phyloP scores from a whole-genome alignment of 805 yeast genomes.

The Schwanniomyces yamadae region DNA sequence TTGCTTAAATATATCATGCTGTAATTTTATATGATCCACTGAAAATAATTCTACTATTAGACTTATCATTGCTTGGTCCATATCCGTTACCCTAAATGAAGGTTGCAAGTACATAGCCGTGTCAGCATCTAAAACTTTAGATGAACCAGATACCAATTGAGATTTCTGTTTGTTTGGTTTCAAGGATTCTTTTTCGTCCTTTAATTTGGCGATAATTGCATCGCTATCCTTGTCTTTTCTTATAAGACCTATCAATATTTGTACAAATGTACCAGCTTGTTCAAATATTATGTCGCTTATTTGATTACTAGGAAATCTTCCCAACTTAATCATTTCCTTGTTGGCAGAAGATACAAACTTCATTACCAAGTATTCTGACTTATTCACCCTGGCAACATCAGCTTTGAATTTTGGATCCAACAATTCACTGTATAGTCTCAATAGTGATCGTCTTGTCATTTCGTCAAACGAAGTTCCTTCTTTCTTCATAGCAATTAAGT shows the following conservation, averaged over 20 bases:
- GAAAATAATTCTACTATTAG: conserved; percentile 50
- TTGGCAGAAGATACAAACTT: conserved; percentile 54
- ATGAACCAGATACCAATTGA: conserved; percentile 6
- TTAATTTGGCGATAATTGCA: conserved; percentile 40
- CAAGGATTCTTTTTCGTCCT: conserved; percentile 39
- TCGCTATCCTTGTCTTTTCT: conserved; percentile 39
- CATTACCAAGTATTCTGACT: conserved; percentile 49
- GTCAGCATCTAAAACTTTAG: neutral
- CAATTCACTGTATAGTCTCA: conserved; percentile 62
- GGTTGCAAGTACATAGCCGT: conserved; percentile 34
- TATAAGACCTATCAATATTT: conserved; percentile 36
- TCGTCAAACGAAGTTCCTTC: conserved; percentile 38
- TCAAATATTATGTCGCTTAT: conserved; percentile 32
- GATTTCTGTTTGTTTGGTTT: conserved; percentile 21
- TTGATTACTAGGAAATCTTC: conserved; percentile 27
- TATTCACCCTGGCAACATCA: conserved; percentile 29
- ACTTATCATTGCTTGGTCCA: conserved; percentile 45
- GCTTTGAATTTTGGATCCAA: conserved; percentile 45
- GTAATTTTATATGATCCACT: conserved; percentile 48
- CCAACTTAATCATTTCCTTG: conserved; percentile 48
- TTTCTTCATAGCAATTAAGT: conserved; percentile 47
- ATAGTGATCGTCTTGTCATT: conserved; percentile 53
- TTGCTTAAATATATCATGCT: conserved; percentile 49
- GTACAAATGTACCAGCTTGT: conserved; percentile 37
- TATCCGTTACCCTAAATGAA: conserved; percentile 52